phyloP scores from a whole-genome alignment of 208 protist species.

The Acanthamoeba royreba region DNA sequence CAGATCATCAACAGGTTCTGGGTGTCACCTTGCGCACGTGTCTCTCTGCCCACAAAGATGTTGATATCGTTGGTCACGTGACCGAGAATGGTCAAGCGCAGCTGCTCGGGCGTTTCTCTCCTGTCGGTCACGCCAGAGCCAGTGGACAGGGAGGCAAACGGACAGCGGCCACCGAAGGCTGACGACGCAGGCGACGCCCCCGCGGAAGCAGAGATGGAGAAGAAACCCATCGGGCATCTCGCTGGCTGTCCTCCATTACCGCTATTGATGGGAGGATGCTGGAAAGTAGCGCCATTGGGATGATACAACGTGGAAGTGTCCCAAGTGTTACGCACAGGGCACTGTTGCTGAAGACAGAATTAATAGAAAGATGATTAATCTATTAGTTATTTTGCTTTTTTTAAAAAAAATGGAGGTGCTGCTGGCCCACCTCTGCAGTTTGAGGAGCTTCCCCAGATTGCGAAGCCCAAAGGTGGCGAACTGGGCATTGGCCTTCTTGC shows the following conservation, averaged over 20 bases:
- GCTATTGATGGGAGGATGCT: neutral
- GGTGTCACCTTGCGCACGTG: neutral
- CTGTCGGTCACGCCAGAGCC: neutral
- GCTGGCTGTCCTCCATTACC: too few species aligned
- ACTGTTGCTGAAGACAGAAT: too few species aligned
- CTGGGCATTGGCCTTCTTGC: neutral
- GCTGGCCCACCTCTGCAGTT: too few species aligned
- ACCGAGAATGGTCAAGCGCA: neutral
- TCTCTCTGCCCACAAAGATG: conserved; percentile 17
- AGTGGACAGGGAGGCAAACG: neutral
- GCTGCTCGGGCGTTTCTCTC: neutral
- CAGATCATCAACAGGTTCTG: too few species aligned
- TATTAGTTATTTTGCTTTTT: too few species aligned
- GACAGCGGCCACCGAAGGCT: neutral
- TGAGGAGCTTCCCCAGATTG: too few species aligned
- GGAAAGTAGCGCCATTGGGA: neutral
- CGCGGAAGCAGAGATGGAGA: neutral
- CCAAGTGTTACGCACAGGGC: too few species aligned
- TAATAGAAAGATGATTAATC: too few species aligned
- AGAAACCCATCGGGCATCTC: neutral
- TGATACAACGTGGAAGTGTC: neutral
- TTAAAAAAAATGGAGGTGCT: too few species aligned
- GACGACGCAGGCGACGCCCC: neutral
- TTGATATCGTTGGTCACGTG: conserved; percentile 30
- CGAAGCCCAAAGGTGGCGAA: too few species aligned